phyloP scores from a whole-genome alignment of 2,329 filamentous ascomycete genomes.

The Penicillium decumbens region DNA sequence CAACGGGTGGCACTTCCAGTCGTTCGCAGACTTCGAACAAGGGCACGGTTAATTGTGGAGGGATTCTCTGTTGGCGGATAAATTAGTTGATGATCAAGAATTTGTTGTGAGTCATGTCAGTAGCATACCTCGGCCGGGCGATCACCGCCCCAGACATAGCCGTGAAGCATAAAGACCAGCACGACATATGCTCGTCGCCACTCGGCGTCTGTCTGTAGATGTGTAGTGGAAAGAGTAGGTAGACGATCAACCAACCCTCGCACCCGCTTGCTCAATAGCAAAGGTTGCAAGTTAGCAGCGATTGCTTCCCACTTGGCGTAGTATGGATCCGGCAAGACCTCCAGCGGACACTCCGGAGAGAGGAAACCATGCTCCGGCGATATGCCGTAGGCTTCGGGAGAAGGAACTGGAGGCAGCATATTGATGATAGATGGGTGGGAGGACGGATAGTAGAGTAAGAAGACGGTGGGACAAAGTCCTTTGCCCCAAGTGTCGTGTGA shows the following conservation, averaged over 20 bases:
- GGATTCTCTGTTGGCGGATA: constrained; percentile 52
- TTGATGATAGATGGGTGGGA: constrained; percentile 1
- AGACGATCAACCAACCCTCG: constrained; percentile 73
- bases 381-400: constrained; percentile 68
- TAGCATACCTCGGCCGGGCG: constrained; percentile 62
- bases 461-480: constrained; percentile 1
- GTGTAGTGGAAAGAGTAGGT: constrained; percentile 75
- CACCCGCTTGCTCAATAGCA: constrained; percentile 80
- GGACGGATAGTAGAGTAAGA: background rate
- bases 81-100: background rate
- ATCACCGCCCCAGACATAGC: constrained; percentile 84
- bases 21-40: constrained; percentile 70
- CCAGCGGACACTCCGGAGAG: constrained; percentile 72
- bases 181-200: constrained; percentile 85
- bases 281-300: constrained; percentile 74
- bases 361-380: constrained; percentile 72
- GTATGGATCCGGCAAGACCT: constrained; percentile 78
- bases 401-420: constrained; percentile 47
- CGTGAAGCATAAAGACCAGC: constrained; percentile 73
- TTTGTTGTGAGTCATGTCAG: background rate
- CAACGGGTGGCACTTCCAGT: constrained; percentile 84
- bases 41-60: constrained; percentile 76
- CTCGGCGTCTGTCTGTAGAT: constrained; percentile 77
- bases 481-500: background rate
- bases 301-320: constrained; percentile 94